phyloP scores from a whole-genome alignment of 192 early-diverging fungal species.

The Phycomyces blakesleeanus region DNA sequence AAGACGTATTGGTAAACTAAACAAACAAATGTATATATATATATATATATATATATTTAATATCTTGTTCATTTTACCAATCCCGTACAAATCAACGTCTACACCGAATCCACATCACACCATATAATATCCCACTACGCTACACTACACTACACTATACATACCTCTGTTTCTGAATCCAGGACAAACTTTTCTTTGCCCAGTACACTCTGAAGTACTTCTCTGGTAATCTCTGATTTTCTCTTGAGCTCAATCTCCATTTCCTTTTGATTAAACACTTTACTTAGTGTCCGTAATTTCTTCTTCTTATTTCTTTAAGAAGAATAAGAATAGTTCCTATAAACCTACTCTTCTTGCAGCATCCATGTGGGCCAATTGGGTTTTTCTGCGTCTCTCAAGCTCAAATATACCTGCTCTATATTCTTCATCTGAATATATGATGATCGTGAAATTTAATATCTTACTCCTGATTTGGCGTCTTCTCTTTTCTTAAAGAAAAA shows the following conservation, averaged over 20 bases:
- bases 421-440: slow-evolving; percentile 15
- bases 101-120: too few relatives aligned
- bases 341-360: slow-evolving; percentile 17
- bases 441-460: too few relatives aligned
- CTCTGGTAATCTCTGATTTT: background rate
- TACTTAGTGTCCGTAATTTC: too few relatives aligned
- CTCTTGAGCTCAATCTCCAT: background rate
- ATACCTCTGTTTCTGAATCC: background rate
- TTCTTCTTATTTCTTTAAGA: too few relatives aligned
- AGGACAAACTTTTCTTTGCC: background rate
- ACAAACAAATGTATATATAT: too few relatives aligned
- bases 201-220: background rate
- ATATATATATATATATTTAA: too few relatives aligned
- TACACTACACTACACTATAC: background rate
- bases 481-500: too few relatives aligned
- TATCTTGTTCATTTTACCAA: too few relatives aligned
- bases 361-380: slow-evolving; percentile 4
- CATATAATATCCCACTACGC: background rate
- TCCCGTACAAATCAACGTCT: too few relatives aligned
- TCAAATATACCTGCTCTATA: slow-evolving; percentile 29
- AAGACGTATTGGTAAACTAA: slow-evolving; percentile 6
- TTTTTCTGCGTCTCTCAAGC: slow-evolving; percentile 24
- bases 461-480: too few relatives aligned
- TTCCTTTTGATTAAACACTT: background rate
- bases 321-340: too few relatives aligned